phyloP scores from a whole-genome alignment of 1,284 basidiomycete genomes.

The Sanghuangporus weigelae region DNA sequence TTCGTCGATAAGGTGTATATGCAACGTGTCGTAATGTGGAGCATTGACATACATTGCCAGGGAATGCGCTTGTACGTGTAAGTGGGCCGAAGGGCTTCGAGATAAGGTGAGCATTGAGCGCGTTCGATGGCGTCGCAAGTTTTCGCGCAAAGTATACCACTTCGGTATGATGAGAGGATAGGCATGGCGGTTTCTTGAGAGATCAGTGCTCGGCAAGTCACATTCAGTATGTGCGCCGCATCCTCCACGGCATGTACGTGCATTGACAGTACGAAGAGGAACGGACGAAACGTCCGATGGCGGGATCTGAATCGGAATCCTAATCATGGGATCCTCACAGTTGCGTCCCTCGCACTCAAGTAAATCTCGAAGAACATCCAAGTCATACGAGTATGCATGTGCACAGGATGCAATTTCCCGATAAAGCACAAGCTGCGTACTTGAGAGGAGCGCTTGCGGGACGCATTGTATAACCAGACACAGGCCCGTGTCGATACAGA shows the following conservation, averaged over 20 bases:
- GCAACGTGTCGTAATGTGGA: background rate
- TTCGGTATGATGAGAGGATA: slow-evolving; percentile 16
- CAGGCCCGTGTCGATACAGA: slow-evolving; percentile 13
- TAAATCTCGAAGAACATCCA: background rate
- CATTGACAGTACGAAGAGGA: slow-evolving; percentile 5
- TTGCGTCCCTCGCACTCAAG: background rate
- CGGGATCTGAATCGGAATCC: background rate
- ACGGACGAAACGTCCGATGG: background rate
- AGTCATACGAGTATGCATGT: slow-evolving; percentile 6
- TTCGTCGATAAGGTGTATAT: background rate
- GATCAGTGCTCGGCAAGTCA: slow-evolving; percentile 1
- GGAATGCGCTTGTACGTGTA: background rate
- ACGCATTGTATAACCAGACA: background rate
- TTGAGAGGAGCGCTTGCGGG: slow-evolving; percentile 10
- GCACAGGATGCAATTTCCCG: slow-evolving; percentile 7
- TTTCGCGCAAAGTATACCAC: slow-evolving; percentile 12
- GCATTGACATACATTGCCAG: background rate
- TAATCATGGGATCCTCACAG: background rate
- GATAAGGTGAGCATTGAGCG: slow-evolving; percentile 12
- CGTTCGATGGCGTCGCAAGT: slow-evolving; percentile 7
- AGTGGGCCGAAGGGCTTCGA: background rate
- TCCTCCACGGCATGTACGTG: background rate
- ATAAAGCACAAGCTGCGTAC: slow-evolving; percentile 6
- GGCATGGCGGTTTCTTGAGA: slow-evolving; percentile 6
- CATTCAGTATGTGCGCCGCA: background rate